Base-by-base conservation (phyloP, 768 basidiomycete species). In the Candolleomyces aberdarensis region DNA sequence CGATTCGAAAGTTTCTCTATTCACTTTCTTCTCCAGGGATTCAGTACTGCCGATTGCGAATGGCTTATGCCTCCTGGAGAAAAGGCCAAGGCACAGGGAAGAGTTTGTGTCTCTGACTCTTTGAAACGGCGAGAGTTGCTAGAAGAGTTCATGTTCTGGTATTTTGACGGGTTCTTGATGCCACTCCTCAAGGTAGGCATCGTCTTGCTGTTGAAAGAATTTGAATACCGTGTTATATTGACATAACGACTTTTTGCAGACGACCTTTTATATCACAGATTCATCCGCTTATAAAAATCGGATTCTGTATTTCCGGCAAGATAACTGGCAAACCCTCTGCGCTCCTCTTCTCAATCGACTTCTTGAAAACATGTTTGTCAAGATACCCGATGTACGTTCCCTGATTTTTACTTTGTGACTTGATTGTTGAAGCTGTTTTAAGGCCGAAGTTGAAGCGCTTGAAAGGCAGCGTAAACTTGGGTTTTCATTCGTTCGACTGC, bases 101-200 rank as follows among this genome's bases (percentile, higher is more conserved):
- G 87, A 53, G 81, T 86, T 0, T 75, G 84, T 7, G 82, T 84
- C 3, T 83, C 85, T 0, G 95, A 98, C 66, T 74, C 85, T 2
- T 65, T 84, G 36, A 97, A 94, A 71, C 82, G 93, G 17, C 79
- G 84, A n/a, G 87, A 94, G 68, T 72, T 98, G 14, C 67, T 95
- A 0, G 86, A 92, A 69, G 93, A 98, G 55, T 93, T 96, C 67
- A 59, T 98, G n/a, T 91, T 86, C 69, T 99, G 97, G 97, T 88
- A 94, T 65, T 92, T 97, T 60, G 91, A 95, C 67, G 88, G 85
- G 0, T 94, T 96, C 70, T 72, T 98, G 7, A 71, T 91, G 4
- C 84, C 90, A 0, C 75, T 98, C 5, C 71, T 98, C 39, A 89
- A 85, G 78, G 96, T 92, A 63, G 49, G 81, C 69, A 19, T 57